Conservation (phyloP, 257 asterid genomes). For the Solanum medicagineum region DNA sequence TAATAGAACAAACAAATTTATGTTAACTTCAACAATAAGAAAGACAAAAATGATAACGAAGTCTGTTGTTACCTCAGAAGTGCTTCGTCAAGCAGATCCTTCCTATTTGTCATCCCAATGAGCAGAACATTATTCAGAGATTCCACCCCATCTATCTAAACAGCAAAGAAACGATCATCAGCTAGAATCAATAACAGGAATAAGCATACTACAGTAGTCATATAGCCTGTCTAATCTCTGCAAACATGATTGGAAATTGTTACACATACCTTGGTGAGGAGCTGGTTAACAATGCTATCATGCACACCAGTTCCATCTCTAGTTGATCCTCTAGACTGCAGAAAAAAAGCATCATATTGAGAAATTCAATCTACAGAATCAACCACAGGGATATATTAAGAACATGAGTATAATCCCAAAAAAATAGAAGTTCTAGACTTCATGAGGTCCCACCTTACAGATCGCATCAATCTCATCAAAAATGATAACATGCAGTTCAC, state of each 20-base stretch:
- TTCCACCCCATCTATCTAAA: constrained; percentile 99
- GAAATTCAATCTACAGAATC: background rate
- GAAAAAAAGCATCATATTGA: constrained; percentile 10
- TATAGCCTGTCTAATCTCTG: background rate
- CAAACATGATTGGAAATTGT: constrained; percentile 8
- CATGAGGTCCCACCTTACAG: constrained; percentile 64
- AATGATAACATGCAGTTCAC: constrained; percentile 92
- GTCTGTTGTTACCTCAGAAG: constrained; percentile 58
- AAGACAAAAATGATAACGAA: constrained; percentile 1
- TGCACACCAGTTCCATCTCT: constrained; percentile 99
- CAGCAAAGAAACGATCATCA: constrained; percentile 9
- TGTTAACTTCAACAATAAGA: background rate
- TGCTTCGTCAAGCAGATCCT: constrained; percentile 97
- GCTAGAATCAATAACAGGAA: background rate
- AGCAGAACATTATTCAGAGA: constrained; percentile 94
- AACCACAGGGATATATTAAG: background rate
- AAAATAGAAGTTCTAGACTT: background rate
- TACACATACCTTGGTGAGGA: constrained; percentile 78
- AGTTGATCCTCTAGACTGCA: constrained; percentile 98
- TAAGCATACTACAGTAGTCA: background rate
- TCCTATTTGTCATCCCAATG: constrained; percentile 98
- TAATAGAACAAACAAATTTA: background rate
- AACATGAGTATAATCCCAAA: background rate
- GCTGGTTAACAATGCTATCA: constrained; percentile 97
- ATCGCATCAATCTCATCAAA: constrained; percentile 99